phyloP scores from a whole-genome alignment of 116 monocot species.

The Thalassia testudinum region DNA sequence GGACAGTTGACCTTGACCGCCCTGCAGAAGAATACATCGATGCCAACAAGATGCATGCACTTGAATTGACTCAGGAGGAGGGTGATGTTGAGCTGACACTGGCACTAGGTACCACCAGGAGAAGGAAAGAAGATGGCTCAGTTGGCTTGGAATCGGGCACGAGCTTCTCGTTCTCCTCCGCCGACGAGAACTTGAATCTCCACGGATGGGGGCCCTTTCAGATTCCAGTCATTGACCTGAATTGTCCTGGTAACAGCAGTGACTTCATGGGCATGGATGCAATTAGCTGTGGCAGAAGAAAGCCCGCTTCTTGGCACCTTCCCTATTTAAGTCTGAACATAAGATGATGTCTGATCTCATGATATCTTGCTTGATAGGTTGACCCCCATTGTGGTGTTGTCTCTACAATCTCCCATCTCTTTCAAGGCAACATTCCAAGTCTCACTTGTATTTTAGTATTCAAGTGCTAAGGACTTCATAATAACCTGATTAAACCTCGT shows the following conservation, averaged over 20 bases:
- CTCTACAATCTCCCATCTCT: no score
- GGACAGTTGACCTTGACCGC: slow-evolving; percentile 27
- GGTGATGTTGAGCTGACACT: slow-evolving; percentile 66
- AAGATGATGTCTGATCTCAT: slow-evolving; percentile 14
- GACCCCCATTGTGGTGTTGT: no score
- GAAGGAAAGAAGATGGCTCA: slow-evolving; percentile 13
- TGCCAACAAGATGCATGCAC: slow-evolving; percentile 3
- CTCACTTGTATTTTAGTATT: no score
- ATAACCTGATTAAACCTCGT: no score
- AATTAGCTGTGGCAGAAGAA: neutral
- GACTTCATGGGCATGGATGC: slow-evolving; percentile 1
- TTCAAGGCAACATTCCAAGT: no score
- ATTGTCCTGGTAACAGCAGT: slow-evolving; percentile 12
- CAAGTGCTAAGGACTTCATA: no score
- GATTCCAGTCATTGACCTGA: slow-evolving; percentile 13
- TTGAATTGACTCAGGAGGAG: slow-evolving; percentile 14
- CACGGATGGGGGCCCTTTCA: slow-evolving; percentile 29
- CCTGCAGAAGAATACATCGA: slow-evolving; percentile 32
- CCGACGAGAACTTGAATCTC: slow-evolving; percentile 11
- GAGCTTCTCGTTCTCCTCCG: slow-evolving; percentile 45
- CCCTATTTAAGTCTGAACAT: slow-evolving; percentile 49
- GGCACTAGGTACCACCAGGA: slow-evolving; percentile 45
- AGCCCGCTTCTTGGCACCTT: slow-evolving; percentile 45
- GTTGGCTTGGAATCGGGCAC: slow-evolving; percentile 46
- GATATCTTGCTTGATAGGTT: no score